Base-by-base conservation (phyloP, 2,329 filamentous ascomycete species). In the Fusarium euwallaceae region DNA sequence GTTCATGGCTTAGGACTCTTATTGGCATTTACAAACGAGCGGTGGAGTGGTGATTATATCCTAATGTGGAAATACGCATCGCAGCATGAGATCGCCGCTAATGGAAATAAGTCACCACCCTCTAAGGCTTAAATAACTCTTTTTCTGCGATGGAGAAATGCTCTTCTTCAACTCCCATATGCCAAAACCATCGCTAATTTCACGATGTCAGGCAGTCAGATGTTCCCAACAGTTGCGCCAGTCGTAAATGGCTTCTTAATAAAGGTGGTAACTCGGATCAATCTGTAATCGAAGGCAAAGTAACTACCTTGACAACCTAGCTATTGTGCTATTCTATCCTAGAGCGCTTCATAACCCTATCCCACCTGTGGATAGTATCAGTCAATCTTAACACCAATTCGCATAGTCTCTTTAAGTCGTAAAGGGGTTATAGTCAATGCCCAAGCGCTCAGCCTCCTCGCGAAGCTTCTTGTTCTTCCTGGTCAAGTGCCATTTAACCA, bases 381-480 rank as follows among this genome's bases (percentile, higher is more conserved):
- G 5, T 48, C 14, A 48, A 48, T 27, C 43, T 27, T 24, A 48
- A 16, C 6, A 48, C 4, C 43, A 24, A 8, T 6, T 22, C 20
- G 6, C 16, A 17, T 2, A 5, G 7, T 48, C 22, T 16, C 2
- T 61, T 24, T 58, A 69, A 34, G 56, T 76, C 2, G 73, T 76
- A 51, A 76, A 76, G 2, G 74, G 74, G 16, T 72, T 72, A 2
- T 61, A 75, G 10, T 66, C 61, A 22, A 66, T 43, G 4, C 74
- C 69, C 14, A 71, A 16, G 12, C 69, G 65, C 2, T 75, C 74
- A 8, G 74, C 74, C 51, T 64, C 68, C 9, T 68, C 51, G 3
- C 60, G 62, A 4, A 76, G 12, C 69, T 76, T 76, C 61, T 66
- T 74, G 59, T 76, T 76, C 69, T 76, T 70, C 3, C 66, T 70